A percentile compares a stretch with the other conserved stretches of the same genome.
Evolutionary conservation across 106 monocot genomes (phyloP).

Genomic region (Alisma plantagoaquatica): DNA sequence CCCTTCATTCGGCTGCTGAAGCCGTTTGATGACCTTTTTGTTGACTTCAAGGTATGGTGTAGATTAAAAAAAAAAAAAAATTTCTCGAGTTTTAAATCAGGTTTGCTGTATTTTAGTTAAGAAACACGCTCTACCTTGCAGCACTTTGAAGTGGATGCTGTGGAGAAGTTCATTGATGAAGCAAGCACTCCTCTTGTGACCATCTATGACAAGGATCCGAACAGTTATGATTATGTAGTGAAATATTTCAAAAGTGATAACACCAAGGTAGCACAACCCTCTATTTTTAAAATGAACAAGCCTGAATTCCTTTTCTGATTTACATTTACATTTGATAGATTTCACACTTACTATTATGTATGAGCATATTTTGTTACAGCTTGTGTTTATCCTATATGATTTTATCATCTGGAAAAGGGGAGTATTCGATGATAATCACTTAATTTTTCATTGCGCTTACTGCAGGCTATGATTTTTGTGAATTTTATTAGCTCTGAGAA

Average conservation of each 20-base stretch:
- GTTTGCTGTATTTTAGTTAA: neutral
- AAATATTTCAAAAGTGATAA: slow-evolving; percentile 59
- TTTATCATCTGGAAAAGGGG: neutral
- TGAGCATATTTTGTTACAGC: neutral
- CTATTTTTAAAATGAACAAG: neutral
- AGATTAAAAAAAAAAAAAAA: neutral
- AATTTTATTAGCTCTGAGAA: slow-evolving; percentile 41
- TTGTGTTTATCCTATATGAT: neutral
- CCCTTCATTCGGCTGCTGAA: slow-evolving; percentile 71
- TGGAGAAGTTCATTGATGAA: slow-evolving; percentile 64
- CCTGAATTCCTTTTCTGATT: neutral
- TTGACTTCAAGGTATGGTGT: slow-evolving; percentile 54
- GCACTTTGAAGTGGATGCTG: slow-evolving; percentile 60
- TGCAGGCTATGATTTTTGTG: slow-evolving; percentile 67
- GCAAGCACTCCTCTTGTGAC: slow-evolving; percentile 49
- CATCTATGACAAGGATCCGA: slow-evolving; percentile 50
- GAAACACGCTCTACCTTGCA: slow-evolving; percentile 14
- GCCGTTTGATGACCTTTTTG: slow-evolving; percentile 77
- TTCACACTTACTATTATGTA: neutral
- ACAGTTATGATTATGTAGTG: slow-evolving; percentile 43
- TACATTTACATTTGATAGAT: neutral
- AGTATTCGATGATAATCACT: neutral
- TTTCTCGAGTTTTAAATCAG: neutral
- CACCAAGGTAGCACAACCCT: neutral
- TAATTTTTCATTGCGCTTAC: neutral